Percentiles rank a stretch among this genome's conserved stretches.
Conservation (phyloP, 1,139 yeast species). For the Geotrichum restrictum region DNA sequence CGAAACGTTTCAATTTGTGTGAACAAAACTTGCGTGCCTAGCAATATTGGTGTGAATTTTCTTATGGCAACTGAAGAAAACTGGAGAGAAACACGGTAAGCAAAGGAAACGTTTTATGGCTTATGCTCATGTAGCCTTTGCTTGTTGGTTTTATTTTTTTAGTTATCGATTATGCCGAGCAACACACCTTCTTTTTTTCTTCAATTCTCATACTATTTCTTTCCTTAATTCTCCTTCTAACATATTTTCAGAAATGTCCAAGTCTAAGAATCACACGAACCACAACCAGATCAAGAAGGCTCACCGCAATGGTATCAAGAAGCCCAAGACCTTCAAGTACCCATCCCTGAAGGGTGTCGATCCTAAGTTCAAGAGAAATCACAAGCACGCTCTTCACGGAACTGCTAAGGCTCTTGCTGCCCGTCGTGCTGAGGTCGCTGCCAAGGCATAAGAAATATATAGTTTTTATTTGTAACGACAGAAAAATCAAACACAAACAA, state of each 20-base stretch:
- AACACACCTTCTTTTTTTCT: neutral
- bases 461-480: neutral
- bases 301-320: constrained; percentile 99
- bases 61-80: too few species aligned
- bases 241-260: constrained; percentile 20
- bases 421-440: constrained; percentile 27
- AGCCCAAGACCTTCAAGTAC: constrained; percentile 96
- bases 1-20: too few species aligned
- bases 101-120: too few species aligned
- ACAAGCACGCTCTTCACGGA: constrained; percentile 96
- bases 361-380: constrained; percentile 99
- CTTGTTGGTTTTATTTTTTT: too few species aligned
- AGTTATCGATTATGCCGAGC: too few species aligned
- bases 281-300: constrained; percentile 99
- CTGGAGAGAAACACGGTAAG: too few species aligned
- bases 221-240: neutral
- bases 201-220: neutral
- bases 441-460: neutral
- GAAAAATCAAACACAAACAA: neutral
- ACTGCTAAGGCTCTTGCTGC: constrained; percentile 84
- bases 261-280: constrained; percentile 96
- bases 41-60: too few species aligned
- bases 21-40: too few species aligned
- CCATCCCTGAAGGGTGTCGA: constrained; percentile 98
- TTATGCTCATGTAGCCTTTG: too few species aligned